These are phyloP conservation scores for Pharus latifolius DNA, from an alignment of 176 grass and related monocot species.

Conservation along the genomic window DNA sequence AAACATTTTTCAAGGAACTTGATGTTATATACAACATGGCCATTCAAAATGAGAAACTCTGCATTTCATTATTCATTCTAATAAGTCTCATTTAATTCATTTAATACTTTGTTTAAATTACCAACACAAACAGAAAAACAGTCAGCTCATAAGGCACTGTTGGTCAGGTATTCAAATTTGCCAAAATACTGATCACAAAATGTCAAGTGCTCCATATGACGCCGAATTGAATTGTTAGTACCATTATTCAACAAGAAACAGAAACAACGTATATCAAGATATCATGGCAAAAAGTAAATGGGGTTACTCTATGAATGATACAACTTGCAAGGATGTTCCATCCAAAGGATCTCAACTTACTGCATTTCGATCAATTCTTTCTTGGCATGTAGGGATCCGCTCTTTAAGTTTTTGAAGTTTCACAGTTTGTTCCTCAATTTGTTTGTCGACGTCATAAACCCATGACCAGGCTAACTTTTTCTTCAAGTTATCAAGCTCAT, in stretches of 20 bases:
- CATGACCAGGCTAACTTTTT: slow-evolving; percentile 92
- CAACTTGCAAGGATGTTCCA: background rate
- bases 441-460: slow-evolving; percentile 73
- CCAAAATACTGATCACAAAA: background rate
- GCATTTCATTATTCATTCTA: too few relatives aligned
- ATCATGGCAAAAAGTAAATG: background rate
- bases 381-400: slow-evolving; percentile 75
- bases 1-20: background rate
- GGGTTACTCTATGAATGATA: background rate
- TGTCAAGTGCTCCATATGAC: background rate
- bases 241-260: background rate
- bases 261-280: background rate
- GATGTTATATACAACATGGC: background rate
- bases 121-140: background rate
- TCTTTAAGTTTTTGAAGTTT: slow-evolving; percentile 75
- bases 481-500: slow-evolving; percentile 62
- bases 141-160: background rate
- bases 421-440: slow-evolving; percentile 48
- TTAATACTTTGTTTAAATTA: background rate
- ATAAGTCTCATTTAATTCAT: background rate
- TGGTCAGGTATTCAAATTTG: background rate
- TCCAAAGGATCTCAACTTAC: slow-evolving; percentile 36
- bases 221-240: background rate
- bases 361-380: slow-evolving; percentile 59
- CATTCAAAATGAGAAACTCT: background rate